Conservation (phyloP, 2,329 filamentous ascomycete species). For the Zymoseptoria tritici region DNA sequence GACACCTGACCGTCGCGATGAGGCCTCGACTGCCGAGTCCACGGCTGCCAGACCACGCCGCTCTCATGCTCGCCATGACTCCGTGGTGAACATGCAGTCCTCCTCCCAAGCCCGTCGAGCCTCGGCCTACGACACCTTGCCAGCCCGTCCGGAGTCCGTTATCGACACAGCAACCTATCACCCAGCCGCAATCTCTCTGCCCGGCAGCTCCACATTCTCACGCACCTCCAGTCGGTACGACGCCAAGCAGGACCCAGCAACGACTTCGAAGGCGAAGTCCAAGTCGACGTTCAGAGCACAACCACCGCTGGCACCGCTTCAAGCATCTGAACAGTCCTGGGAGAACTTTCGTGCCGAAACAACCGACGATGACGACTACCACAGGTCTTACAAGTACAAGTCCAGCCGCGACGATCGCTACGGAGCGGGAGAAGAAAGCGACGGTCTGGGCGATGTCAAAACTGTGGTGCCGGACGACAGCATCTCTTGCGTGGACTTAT, state of each 20-base stretch:
- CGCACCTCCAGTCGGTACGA: conserved; percentile 5
- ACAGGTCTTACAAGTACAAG: background rate
- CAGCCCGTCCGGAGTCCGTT: conserved; percentile 6
- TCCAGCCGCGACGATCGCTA: background rate
- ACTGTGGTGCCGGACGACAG: conserved; percentile 43
- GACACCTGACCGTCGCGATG: too few relatives aligned
- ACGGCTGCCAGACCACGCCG: background rate
- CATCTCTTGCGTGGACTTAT: conserved; percentile 35
- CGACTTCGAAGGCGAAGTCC: background rate
- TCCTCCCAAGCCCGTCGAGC: conserved; percentile 4
- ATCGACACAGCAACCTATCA: conserved; percentile 15
- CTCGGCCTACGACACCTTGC: conserved; percentile 7
- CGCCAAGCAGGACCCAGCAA: background rate
- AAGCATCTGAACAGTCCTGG: conserved; percentile 12
- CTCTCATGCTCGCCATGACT: conserved; percentile 20
- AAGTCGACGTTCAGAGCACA: background rate
- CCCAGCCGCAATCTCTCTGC: conserved; percentile 20
- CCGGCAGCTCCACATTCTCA: conserved; percentile 9
- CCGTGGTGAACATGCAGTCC: conserved; percentile 19
- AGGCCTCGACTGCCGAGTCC: background rate
- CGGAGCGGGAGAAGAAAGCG: conserved; percentile 24
- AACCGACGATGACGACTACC: background rate
- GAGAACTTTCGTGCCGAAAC: conserved; percentile 9
- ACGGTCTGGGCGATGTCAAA: conserved; percentile 35
- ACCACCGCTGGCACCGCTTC: background rate